These are phyloP conservation scores for Diddensiella caesifluorescens DNA, from an alignment of 805 yeast species.

Conservation along the genomic window DNA sequence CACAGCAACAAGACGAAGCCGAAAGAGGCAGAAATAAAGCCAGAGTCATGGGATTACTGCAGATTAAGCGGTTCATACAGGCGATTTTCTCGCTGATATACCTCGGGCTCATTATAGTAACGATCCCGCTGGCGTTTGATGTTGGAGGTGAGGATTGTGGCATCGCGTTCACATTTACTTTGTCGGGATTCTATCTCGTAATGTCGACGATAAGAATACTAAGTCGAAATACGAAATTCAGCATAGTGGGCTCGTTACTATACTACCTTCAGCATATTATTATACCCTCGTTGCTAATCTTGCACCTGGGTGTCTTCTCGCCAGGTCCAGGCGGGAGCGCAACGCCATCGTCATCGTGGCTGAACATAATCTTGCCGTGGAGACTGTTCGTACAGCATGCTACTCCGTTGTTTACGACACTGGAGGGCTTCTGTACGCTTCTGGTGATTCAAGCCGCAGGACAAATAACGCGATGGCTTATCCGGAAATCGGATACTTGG, in stretches of 20 bases:
- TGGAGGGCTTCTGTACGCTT: slow-evolving; percentile 91
- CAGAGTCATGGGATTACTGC: no score
- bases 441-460: slow-evolving; percentile 91
- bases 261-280: slow-evolving; percentile 81
- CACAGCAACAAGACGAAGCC: no score
- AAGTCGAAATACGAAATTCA: slow-evolving; percentile 35
- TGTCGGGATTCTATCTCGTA: slow-evolving; percentile 62
- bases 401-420: slow-evolving; percentile 80
- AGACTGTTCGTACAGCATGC: slow-evolving; percentile 63
- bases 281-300: slow-evolving; percentile 73
- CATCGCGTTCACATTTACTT: slow-evolving; percentile 69
- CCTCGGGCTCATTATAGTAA: slow-evolving; percentile 61
- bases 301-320: slow-evolving; percentile 37
- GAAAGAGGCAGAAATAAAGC: no score
- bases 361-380: slow-evolving; percentile 58
- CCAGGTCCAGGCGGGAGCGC: neutral
- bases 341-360: slow-evolving; percentile 7
- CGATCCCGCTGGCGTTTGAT: slow-evolving; percentile 90
- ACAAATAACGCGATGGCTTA: slow-evolving; percentile 68
- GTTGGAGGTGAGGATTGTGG: slow-evolving; percentile 92
- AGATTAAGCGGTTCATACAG: slow-evolving; percentile 13
- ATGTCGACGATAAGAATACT: slow-evolving; percentile 68
- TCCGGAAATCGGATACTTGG: slow-evolving; percentile 70
- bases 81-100: slow-evolving; percentile 42
- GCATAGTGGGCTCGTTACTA: slow-evolving; percentile 35